Base-by-base conservation (phyloP, 208 protist species). In the Leishmania braziliensis region DNA sequence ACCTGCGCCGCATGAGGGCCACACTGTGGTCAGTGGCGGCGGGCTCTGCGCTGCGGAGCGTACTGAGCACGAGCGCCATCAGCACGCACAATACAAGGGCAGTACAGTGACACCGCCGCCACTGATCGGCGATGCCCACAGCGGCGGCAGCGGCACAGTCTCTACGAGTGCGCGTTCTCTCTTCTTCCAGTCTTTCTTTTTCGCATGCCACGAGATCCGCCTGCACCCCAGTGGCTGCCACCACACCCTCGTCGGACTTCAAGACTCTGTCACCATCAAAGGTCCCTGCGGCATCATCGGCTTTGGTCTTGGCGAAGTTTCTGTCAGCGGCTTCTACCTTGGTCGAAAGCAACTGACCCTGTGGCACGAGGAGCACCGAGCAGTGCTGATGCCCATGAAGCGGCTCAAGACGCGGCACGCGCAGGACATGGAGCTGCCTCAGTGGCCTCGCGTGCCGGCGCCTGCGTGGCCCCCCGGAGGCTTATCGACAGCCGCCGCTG, bases 281-380 rank as follows among this genome's bases (percentile, higher is more conserved):
- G 93, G 93, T 23, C 93, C 93, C 48, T 97, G 92, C 78, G 89
- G 88, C 39, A 46, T 95, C 16, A 85, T 95, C 46, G 93, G 93
- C 23, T 87, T 95, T 72, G 90, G 92, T 39, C 78, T 93, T 23
- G 92, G 91, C 70, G 93, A 97, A 83, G 83, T 88, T 16, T 39
- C 85, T 46, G 85, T 97, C 16, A 88, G 83, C 29, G 93, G 93
- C 60, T 97, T 93, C 70, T 88, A 87, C 79, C 78, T 97, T 3
- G 92, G 93, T 0, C 83, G 82, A 50, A 95, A 95, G 84, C 93
- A 95, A 58, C 87, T 84, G 65, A 84, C 71, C 8, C 86, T 96
- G 43, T 91, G 86, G 77, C 90, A 85, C 80, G 81, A 82, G 10
- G 69, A 75, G 23, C 86, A 96, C 48, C 77, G 79, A 53, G 91